Percentiles rank a stretch among this genome's conserved stretches.
These are phyloP conservation scores for Hypoxylon fragiforme DNA, from an alignment of 495 filamentous ascomycete species.

Conservation along the genomic window DNA sequence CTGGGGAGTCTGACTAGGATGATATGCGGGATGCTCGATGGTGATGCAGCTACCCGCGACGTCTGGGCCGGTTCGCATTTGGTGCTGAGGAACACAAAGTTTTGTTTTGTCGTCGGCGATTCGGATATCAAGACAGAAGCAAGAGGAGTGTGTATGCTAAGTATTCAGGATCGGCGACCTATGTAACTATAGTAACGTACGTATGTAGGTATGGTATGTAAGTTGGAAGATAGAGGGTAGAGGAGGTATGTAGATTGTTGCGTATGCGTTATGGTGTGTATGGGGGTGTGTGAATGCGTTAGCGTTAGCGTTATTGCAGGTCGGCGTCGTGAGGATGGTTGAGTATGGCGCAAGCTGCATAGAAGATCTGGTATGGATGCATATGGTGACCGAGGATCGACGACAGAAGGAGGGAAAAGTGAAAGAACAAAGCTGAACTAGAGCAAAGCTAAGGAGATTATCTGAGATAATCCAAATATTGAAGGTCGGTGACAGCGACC, in stretches of 20 bases:
- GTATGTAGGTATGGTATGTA: background rate
- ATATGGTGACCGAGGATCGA: constrained; percentile 24
- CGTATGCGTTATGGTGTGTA: constrained; percentile 2
- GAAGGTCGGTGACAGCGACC: constrained; percentile 11
- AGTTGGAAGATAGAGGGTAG: background rate
- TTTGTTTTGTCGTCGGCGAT: constrained; percentile 37
- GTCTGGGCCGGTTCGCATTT: constrained; percentile 44
- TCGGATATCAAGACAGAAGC: constrained; percentile 35
- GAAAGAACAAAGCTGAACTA: constrained; percentile 1
- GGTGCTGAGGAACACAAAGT: constrained; percentile 34
- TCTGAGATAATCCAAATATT: constrained; percentile 17
- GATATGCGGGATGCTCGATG: constrained; percentile 44
- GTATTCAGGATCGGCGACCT: constrained; percentile 37
- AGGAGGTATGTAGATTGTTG: constrained; percentile 21
- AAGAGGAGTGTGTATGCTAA: constrained; percentile 12
- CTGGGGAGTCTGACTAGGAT: constrained; percentile 42
- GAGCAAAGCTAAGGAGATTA: constrained; percentile 11
- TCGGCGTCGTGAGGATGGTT: constrained; percentile 28
- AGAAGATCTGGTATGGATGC: constrained; percentile 28
- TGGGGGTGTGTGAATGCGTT: constrained; percentile 6
- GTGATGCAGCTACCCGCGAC: constrained; percentile 43
- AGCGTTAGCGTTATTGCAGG: constrained; percentile 24
- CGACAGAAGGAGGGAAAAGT: constrained; percentile 1
- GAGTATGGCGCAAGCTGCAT: constrained; percentile 26
- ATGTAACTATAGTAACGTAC: constrained; percentile 24